Evolutionary conservation across 2,329 filamentous ascomycete genomes (phyloP).

Genomic region (Cryphonectria radicalis): DNA sequence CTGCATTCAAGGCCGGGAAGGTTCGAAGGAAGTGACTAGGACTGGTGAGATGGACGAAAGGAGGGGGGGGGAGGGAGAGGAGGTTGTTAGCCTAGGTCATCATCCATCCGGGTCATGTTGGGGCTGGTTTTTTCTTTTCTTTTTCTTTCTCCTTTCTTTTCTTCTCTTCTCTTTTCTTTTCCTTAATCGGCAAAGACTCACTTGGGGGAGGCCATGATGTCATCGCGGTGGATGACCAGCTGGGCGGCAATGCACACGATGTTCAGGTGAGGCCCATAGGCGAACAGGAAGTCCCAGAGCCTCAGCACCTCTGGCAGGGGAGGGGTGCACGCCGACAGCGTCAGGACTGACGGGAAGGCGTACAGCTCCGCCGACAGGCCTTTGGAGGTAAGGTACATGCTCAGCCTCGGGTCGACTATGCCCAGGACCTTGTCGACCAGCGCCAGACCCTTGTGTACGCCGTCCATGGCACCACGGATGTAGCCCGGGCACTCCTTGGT

Average conservation of each 20-base stretch:
- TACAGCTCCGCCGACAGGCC: slow-evolving; percentile 93
- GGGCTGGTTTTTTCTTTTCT: background rate
- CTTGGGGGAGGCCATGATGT: slow-evolving; percentile 84
- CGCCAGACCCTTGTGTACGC: slow-evolving; percentile 88
- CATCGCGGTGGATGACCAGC: slow-evolving; percentile 82
- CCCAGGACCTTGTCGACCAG: slow-evolving; percentile 91
- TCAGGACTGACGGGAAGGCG: slow-evolving; percentile 93
- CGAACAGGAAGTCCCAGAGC: slow-evolving; percentile 97
- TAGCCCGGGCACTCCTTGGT: slow-evolving; percentile 90
- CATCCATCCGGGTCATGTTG: background rate
- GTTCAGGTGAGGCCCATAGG: slow-evolving; percentile 93
- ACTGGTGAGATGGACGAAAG: slow-evolving; percentile 51
- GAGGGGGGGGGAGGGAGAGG: too few species aligned
- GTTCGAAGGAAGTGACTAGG: slow-evolving; percentile 91
- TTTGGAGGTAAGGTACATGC: slow-evolving; percentile 80
- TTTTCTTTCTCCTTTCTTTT: background rate
- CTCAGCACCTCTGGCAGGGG: slow-evolving; percentile 90
- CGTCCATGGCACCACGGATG: slow-evolving; percentile 94
- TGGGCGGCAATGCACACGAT: slow-evolving; percentile 97
- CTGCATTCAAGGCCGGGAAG: slow-evolving; percentile 81
- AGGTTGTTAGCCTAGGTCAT: slow-evolving; percentile 3
- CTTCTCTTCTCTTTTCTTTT: too few species aligned
- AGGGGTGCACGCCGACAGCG: slow-evolving; percentile 92
- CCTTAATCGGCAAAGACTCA: slow-evolving; percentile 43
- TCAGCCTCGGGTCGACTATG: slow-evolving; percentile 88